These are phyloP conservation scores for Elsinoe arachidis DNA, from an alignment of 2,329 filamentous ascomycete genomes.

Conservation along the genomic window DNA sequence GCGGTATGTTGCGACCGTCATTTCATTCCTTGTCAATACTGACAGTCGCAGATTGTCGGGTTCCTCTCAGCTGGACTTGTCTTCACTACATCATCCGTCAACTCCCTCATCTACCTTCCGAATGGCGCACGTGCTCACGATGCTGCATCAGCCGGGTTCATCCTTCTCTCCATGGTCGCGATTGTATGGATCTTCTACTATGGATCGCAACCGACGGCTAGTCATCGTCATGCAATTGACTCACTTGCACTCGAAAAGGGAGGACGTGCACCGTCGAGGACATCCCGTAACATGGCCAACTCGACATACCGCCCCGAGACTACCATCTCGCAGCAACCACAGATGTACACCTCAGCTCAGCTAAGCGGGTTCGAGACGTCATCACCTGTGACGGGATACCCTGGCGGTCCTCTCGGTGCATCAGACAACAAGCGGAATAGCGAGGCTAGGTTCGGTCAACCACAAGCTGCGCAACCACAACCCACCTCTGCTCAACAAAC, in stretches of 20 bases:
- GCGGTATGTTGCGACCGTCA: conserved; percentile 46
- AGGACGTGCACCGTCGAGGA: conserved; percentile 48
- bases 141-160: conserved; percentile 85
- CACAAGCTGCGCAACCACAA: conserved; percentile 5
- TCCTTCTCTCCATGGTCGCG: conserved; percentile 88
- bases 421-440: conserved; percentile 51
- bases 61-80: conserved; percentile 78
- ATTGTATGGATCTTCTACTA: conserved; percentile 99
- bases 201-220: conserved; percentile 78
- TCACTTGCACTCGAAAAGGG: conserved; percentile 94
- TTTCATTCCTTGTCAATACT: background rate
- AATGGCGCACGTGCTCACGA: conserved; percentile 58
- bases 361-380: conserved; percentile 95
- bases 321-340: conserved; percentile 66
- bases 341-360: conserved; percentile 96
- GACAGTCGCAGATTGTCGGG: conserved; percentile 57
- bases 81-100: conserved; percentile 76
- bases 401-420: conserved; percentile 46
- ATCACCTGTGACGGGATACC: conserved; percentile 66
- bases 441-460: conserved; percentile 18
- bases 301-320: conserved; percentile 72
- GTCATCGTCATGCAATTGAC: conserved; percentile 84
- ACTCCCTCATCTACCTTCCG: conserved; percentile 71
- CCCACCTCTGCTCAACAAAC: conserved; percentile 9
- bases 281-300: conserved; percentile 62